phyloP scores from a whole-genome alignment of 495 filamentous ascomycete species.

The Talaromyces liani region DNA sequence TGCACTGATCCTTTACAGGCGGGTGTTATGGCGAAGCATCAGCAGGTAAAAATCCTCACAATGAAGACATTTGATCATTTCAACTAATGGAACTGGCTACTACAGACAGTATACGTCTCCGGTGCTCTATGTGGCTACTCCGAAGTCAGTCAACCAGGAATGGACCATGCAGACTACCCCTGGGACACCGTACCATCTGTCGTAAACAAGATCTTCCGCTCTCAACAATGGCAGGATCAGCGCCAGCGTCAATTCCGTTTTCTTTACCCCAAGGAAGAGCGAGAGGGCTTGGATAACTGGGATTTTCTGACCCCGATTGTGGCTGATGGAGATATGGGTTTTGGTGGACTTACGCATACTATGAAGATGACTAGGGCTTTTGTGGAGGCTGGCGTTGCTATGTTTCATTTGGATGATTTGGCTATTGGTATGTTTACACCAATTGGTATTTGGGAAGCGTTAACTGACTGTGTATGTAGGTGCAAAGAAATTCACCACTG shows the following conservation, averaged over 20 bases:
- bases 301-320: background rate
- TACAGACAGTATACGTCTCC: background rate
- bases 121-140: background rate
- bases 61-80: too few species aligned
- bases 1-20: background rate
- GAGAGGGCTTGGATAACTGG: background rate
- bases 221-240: conserved; percentile 1
- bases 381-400: background rate
- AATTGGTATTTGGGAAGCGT: background rate
- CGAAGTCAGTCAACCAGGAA: conserved; percentile 3
- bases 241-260: background rate
- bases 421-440: background rate
- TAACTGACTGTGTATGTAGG: background rate
- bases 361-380: background rate
- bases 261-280: background rate
- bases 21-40: background rate
- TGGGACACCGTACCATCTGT: background rate
- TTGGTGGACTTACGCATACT: background rate
- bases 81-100: too few species aligned
- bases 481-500: background rate
- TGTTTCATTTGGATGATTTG: background rate
- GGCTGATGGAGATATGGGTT: conserved; percentile 1
- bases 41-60: background rate
- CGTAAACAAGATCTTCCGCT: background rate
- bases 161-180: conserved; percentile 4